Evolutionary conservation across 345 rosid species (phyloP).

Genomic region (Lumnitzera littorea): DNA sequence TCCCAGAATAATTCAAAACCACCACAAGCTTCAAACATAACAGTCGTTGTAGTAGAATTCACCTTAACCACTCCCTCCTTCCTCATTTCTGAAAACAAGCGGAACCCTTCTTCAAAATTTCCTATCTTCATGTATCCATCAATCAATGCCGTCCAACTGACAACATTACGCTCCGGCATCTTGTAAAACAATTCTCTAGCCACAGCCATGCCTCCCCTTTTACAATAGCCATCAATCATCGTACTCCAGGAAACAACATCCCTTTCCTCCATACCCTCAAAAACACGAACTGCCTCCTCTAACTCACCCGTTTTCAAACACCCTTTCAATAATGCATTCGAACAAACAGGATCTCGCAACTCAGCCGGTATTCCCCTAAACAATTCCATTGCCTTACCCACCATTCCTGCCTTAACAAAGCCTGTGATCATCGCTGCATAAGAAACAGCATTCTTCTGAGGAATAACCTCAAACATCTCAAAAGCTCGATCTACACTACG

Average conservation of each 20-base stretch:
- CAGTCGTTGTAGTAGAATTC: slow-evolving; percentile 54
- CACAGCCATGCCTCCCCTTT: slow-evolving; percentile 39
- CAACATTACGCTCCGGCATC: slow-evolving; percentile 60
- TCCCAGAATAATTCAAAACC: slow-evolving; percentile 29
- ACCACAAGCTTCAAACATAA: slow-evolving; percentile 60
- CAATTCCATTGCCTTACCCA: slow-evolving; percentile 44
- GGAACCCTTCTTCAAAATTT: slow-evolving; percentile 47
- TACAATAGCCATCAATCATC: slow-evolving; percentile 75
- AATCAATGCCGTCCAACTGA: slow-evolving; percentile 76
- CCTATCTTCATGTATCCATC: slow-evolving; percentile 66
- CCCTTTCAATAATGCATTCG: slow-evolving; percentile 63
- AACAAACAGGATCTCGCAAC: slow-evolving; percentile 65
- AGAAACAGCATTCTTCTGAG: slow-evolving; percentile 46
- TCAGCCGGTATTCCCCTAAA: slow-evolving; percentile 29
- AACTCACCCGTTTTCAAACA: slow-evolving; percentile 47
- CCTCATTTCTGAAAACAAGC: slow-evolving; percentile 57
- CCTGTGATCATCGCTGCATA: slow-evolving; percentile 72
- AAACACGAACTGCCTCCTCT: slow-evolving; percentile 47
- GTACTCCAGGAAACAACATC: slow-evolving; percentile 68
- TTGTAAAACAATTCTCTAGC: slow-evolving; percentile 48
- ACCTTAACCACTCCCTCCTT: slow-evolving; percentile 33
- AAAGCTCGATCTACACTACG: slow-evolving; percentile 33
- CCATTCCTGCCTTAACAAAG: slow-evolving; percentile 45
- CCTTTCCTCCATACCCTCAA: slow-evolving; percentile 45
- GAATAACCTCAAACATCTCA: slow-evolving; percentile 37